A percentile compares a stretch with the other conserved stretches of the same genome.
Evolutionary conservation across 2,329 filamentous ascomycete species (phyloP).

Genomic region (Aspergillus sp.): DNA sequence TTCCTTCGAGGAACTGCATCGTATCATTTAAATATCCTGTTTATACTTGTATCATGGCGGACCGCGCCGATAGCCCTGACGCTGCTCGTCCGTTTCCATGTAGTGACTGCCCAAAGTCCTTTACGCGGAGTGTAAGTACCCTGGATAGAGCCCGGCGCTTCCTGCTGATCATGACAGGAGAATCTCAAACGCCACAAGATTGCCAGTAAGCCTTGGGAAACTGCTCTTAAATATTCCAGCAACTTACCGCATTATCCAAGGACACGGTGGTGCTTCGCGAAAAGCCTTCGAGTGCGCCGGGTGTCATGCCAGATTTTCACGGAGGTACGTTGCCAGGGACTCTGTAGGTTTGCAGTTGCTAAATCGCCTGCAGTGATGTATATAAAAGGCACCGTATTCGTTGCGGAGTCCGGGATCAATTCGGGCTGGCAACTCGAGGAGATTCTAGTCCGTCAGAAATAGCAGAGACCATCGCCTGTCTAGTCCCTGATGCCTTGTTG

Average conservation of each 20-base stretch:
- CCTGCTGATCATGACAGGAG: neutral
- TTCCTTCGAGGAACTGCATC: no score
- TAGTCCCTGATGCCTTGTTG: neutral
- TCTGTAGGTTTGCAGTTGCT: no score
- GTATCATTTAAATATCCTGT: no score
- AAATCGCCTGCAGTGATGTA: neutral
- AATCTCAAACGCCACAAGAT: slow-evolving; percentile 6
- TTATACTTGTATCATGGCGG: no score
- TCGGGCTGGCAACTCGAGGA: neutral
- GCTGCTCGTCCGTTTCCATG: neutral
- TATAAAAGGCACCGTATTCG: neutral
- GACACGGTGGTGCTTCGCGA: neutral
- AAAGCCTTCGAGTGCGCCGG: slow-evolving; percentile 1
- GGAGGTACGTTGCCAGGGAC: no score
- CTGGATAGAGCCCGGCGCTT: neutral
- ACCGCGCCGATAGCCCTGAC: neutral
- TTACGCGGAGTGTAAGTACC: neutral
- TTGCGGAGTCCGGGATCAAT: neutral
- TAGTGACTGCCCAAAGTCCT: neutral
- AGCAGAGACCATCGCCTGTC: neutral
- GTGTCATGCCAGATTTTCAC: slow-evolving; percentile 1
- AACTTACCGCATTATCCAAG: neutral
- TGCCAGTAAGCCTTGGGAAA: neutral
- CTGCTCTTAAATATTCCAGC: no score
- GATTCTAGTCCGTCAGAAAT: neutral